phyloP scores from a whole-genome alignment of 208 protist genomes.

The Leishmania mexicana region DNA sequence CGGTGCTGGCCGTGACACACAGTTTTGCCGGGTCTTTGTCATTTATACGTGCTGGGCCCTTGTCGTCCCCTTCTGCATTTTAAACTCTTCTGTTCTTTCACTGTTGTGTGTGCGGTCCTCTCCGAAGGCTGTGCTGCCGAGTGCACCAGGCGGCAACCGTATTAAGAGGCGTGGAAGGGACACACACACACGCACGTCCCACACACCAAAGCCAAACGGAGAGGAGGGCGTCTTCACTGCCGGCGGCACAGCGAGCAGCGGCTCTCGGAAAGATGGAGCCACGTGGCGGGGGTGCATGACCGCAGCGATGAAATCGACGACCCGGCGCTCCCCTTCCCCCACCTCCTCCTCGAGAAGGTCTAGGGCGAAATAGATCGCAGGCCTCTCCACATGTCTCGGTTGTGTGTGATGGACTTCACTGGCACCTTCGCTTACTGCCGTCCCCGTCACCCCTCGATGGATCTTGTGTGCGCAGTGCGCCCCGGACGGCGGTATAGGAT shows the following conservation, averaged over 20 bases:
- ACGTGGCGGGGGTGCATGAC: background rate
- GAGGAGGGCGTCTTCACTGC: background rate
- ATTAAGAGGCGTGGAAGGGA: background rate
- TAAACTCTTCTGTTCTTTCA: background rate
- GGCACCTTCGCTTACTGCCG: background rate
- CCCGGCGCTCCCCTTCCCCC: background rate
- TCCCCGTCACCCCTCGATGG: background rate
- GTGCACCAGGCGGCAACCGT: background rate
- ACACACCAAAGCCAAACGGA: no score
- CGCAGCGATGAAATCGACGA: background rate
- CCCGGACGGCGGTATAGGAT: background rate
- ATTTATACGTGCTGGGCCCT: background rate
- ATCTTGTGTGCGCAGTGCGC: constrained; percentile 1
- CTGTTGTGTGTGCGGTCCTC: background rate
- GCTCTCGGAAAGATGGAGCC: background rate
- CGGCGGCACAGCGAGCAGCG: background rate
- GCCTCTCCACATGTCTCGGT: background rate
- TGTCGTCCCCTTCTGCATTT: background rate
- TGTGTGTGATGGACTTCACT: background rate
- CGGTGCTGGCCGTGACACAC: background rate
- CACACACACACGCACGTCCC: no score
- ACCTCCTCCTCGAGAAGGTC: background rate
- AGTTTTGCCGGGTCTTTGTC: background rate
- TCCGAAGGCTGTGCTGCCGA: background rate
- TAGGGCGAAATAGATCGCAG: background rate